These are phyloP conservation scores for Chenopodium formosanum DNA, from an alignment of 148 eudicot species.

Conservation along the genomic window DNA sequence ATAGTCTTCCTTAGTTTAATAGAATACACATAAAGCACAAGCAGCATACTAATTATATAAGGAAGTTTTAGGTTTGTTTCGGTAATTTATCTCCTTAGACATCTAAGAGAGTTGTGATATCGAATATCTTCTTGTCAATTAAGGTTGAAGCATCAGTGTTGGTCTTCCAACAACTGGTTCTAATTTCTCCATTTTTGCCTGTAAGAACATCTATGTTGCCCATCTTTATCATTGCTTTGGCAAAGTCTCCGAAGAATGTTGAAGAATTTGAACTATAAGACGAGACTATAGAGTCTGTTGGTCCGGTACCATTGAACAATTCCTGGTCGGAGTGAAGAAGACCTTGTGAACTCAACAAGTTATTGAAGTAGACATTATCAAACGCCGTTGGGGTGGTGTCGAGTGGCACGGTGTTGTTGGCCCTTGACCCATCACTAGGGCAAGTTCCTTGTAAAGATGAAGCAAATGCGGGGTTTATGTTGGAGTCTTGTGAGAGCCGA, in stretches of 20 bases:
- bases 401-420: slow-evolving; percentile 45
- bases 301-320: slow-evolving; percentile 41
- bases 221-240: slow-evolving; percentile 57
- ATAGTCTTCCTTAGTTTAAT: no score
- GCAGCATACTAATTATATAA: no score
- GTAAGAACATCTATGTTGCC: slow-evolving; percentile 56
- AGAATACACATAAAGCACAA: no score
- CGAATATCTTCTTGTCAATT: background rate
- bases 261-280: slow-evolving; percentile 37
- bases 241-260: slow-evolving; percentile 52
- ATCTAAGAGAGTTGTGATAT: background rate
- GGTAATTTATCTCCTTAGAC: background rate
- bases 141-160: slow-evolving; percentile 22
- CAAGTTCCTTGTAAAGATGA: slow-evolving; percentile 36
- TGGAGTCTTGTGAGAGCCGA: slow-evolving; percentile 44
- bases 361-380: slow-evolving; percentile 51
- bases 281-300: slow-evolving; percentile 48
- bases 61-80: no score
- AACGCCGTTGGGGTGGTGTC: slow-evolving; percentile 48
- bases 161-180: slow-evolving; percentile 55
- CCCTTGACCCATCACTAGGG: slow-evolving; percentile 41
- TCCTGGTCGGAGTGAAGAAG: slow-evolving; percentile 72
- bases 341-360: slow-evolving; percentile 38
- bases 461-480: slow-evolving; percentile 51
- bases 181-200: slow-evolving; percentile 52